phyloP scores from a whole-genome alignment of 495 filamentous ascomycete species.

The Echria macrotheca region DNA sequence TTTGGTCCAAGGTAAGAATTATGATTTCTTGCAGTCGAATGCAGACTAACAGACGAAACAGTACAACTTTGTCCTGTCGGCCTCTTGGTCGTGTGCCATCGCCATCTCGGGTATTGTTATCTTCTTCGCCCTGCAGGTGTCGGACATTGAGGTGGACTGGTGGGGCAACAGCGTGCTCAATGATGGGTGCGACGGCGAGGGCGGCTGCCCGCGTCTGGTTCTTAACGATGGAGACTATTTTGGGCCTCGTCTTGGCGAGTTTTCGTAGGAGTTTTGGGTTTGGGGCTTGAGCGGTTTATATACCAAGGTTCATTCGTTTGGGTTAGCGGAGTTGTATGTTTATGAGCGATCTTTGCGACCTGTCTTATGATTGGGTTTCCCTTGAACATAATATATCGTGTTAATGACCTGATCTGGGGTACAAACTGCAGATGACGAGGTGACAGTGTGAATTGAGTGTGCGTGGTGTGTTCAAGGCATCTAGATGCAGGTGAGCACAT shows the following conservation, averaged over 20 bases:
- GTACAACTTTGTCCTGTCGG: slow-evolving; percentile 41
- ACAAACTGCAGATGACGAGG: no score
- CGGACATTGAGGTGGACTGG: slow-evolving; percentile 33
- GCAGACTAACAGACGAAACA: slow-evolving; percentile 7
- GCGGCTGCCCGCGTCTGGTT: slow-evolving; percentile 19
- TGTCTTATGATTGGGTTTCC: no score
- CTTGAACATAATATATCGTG: no score
- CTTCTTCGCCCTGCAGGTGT: slow-evolving; percentile 36
- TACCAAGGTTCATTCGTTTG: no score
- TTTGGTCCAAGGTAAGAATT: slow-evolving; percentile 37
- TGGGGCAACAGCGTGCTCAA: slow-evolving; percentile 33
- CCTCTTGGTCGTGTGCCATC: slow-evolving; percentile 33
- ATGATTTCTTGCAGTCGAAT: neutral
- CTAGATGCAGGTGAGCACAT: no score
- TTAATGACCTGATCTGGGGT: no score
- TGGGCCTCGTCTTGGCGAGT: slow-evolving; percentile 28
- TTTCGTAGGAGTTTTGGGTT: no score
- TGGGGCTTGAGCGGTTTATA: no score
- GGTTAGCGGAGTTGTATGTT: no score
- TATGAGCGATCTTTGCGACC: no score
- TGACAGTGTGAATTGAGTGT: no score
- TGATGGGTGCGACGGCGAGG: slow-evolving; percentile 28
- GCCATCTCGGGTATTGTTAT: slow-evolving; percentile 37
- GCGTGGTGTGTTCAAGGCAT: no score
- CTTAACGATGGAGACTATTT: slow-evolving; percentile 33